Base-by-base conservation (phyloP, 805 yeast genomes). In the Candida corydali region DNA sequence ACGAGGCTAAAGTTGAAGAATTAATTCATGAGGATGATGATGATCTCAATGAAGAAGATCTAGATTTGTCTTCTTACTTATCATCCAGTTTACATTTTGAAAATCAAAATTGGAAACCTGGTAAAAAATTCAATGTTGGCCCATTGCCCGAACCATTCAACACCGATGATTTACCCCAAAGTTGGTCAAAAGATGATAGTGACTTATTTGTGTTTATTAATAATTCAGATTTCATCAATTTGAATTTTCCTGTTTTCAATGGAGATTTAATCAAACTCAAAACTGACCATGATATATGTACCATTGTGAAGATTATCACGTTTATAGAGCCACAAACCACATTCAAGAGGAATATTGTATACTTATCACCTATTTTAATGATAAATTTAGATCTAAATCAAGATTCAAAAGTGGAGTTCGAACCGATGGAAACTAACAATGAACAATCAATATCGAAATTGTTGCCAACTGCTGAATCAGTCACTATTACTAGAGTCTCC, bases 401-500 rank as follows among this genome's bases (percentile, higher is more conserved):
- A 5, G 8, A 17, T 24, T 26, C 32, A n/a, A 16, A 27, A 3
- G 53, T 54, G n/a, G 38, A 39, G 17, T 41, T 59, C 40, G 53
- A 40, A 34, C 55, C 51, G 28, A 34, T 48, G 37, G 26, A 27
- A 34, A 7, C 36, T 43, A 3, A 8, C 12, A 34, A 30, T 20
- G 11, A 50, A 26, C 5, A 24, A n/a, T 35, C 27, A 15, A 52
- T 60, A 14, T 49, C 69, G 4, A 47, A 53, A 3, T 29, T 60
- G 29, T 25, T 60, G 59, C 51, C 79, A 55, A 51, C 73, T 15
- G 93, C 93, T 0, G 70, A 71, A 23, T 75, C 80, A 15, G 78
- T 84, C 5, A 78, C 80, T 0, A 68, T 86, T 3, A 71, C 86
- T 0, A 64, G 91, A 40, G 67, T 86, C 0, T 76, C 83, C 1